Evolutionary conservation across 495 filamentous ascomycete species (phyloP).

Genomic region (Lepidopterella palustris): DNA sequence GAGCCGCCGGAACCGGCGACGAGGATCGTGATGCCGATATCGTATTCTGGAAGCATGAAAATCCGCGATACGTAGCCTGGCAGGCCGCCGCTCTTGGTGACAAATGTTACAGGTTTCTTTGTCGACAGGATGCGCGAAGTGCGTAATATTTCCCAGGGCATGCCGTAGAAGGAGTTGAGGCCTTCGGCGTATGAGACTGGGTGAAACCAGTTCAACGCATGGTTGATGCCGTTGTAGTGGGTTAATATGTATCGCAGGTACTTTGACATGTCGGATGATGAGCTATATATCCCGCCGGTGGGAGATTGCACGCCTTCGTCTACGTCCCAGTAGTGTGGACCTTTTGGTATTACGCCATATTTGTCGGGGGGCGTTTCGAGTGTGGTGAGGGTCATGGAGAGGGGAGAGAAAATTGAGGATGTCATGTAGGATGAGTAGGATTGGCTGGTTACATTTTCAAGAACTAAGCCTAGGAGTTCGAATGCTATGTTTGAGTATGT

Average conservation of each 20-base stretch:
- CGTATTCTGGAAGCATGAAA: constrained; percentile 33
- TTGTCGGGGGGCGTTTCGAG: constrained; percentile 28
- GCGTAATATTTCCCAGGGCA: constrained; percentile 37
- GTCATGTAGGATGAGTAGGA: constrained; percentile 31
- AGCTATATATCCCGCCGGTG: constrained; percentile 36
- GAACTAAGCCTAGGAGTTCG: constrained; percentile 33
- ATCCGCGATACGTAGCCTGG: constrained; percentile 29
- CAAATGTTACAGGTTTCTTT: constrained; percentile 28
- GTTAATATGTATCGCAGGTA: constrained; percentile 34
- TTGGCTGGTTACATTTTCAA: constrained; percentile 30
- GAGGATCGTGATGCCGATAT: constrained; percentile 34
- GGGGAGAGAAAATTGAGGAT: constrained; percentile 31
- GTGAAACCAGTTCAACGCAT: constrained; percentile 32
- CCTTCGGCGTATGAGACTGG: constrained; percentile 26
- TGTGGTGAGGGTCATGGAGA: constrained; percentile 29
- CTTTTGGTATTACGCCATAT: constrained; percentile 32
- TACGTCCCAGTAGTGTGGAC: constrained; percentile 32
- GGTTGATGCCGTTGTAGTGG: constrained; percentile 34
- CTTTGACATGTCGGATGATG: constrained; percentile 28
- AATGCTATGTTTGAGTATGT: constrained; percentile 36
- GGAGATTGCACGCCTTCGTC: constrained; percentile 31
- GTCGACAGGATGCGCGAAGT: constrained; percentile 27
- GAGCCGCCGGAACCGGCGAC: constrained; percentile 16
- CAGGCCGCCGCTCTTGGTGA: constrained; percentile 34
- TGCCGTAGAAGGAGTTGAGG: constrained; percentile 32